phyloP scores from a whole-genome alignment of 1,284 basidiomycete species.

The Ceratobasidium sp. region DNA sequence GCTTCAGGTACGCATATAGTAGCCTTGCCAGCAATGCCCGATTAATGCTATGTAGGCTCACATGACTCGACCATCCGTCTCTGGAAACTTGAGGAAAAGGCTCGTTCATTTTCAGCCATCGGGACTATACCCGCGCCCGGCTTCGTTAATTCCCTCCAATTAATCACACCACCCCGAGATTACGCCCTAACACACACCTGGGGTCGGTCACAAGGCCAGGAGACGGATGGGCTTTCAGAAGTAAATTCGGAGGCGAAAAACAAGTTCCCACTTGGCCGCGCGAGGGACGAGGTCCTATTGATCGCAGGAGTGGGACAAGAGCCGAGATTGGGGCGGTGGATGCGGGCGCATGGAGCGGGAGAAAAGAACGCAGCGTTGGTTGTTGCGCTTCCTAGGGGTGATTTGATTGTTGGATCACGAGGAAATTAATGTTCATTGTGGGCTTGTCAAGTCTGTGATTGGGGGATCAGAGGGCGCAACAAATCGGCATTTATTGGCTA shows the following conservation, averaged over 20 bases:
- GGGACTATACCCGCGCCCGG: slow-evolving; percentile 77
- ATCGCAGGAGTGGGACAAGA: slow-evolving; percentile 89
- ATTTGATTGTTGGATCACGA: slow-evolving; percentile 24
- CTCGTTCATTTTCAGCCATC: slow-evolving; percentile 80
- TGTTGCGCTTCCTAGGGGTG: slow-evolving; percentile 59
- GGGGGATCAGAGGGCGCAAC: not conserved
- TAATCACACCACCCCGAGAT: slow-evolving; percentile 73
- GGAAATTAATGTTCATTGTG: not conserved
- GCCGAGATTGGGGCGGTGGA: slow-evolving; percentile 90
- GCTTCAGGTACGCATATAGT: slow-evolving; percentile 75
- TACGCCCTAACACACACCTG: slow-evolving; percentile 56
- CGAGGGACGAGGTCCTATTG: slow-evolving; percentile 68
- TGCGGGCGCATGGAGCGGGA: slow-evolving; percentile 74
- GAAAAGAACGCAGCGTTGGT: slow-evolving; percentile 82
- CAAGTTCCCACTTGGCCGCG: slow-evolving; percentile 22
- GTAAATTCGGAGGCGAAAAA: slow-evolving; percentile 49
- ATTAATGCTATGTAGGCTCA: slow-evolving; percentile 70
- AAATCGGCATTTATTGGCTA: not conserved
- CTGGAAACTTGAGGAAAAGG: slow-evolving; percentile 86
- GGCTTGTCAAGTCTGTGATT: not conserved
- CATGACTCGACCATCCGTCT: slow-evolving; percentile 91
- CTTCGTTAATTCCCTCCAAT: slow-evolving; percentile 90
- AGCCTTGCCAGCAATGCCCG: slow-evolving; percentile 11
- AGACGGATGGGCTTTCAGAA: slow-evolving; percentile 28
- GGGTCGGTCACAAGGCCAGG: not conserved